Conservation (phyloP, 2,329 filamentous ascomycete species). For the Thelonectria rubi region DNA sequence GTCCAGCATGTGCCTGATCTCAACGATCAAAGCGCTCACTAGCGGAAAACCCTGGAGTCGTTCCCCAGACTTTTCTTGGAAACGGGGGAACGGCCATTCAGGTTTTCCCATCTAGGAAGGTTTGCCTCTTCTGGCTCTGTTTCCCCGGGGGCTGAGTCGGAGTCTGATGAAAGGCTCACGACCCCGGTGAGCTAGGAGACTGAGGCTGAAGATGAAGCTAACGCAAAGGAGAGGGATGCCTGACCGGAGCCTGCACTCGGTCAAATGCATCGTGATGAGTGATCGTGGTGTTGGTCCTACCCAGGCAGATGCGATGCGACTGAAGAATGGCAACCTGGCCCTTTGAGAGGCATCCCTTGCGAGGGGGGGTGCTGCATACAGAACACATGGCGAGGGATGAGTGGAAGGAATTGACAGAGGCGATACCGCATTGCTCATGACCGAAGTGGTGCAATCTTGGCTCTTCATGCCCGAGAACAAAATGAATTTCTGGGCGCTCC, state of each 20-base stretch:
- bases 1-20: neutral
- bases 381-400: too few species aligned
- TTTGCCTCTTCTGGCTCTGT: conserved; percentile 18
- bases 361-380: too few species aligned
- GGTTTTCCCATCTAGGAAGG: conserved; percentile 16
- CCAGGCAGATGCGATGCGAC: neutral
- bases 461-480: neutral
- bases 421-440: neutral
- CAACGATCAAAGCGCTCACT: neutral
- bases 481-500: too few species aligned
- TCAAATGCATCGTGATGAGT: neutral
- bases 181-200: neutral
- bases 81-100: neutral
- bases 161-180: neutral
- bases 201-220: neutral
- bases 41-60: neutral
- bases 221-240: neutral
- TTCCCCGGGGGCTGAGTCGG: neutral
- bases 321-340: neutral
- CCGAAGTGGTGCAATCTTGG: neutral
- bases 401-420: too few species aligned
- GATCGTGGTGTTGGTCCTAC: neutral
- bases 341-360: neutral
- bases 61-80: conserved; percentile 18
- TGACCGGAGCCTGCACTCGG: neutral